A percentile compares a stretch with the other conserved stretches of the same genome.
phyloP scores from a whole-genome alignment of 1,284 basidiomycete genomes.

The Cutaneotrichosporon mucoides region DNA sequence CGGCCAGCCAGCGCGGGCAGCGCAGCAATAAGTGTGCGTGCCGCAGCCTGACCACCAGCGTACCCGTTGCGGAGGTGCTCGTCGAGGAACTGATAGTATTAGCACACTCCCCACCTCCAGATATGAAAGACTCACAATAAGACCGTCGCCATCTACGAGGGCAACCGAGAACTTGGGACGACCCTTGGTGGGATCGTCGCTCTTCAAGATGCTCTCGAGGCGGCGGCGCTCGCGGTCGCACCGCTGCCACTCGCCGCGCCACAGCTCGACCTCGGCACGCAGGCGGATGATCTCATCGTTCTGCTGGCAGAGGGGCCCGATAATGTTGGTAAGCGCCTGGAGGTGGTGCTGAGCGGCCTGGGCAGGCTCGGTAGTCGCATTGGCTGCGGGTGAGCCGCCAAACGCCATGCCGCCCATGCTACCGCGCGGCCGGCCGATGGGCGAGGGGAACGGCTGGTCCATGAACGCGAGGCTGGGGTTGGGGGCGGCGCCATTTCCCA shows the following conservation, averaged over 20 bases:
- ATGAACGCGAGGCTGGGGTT: slow-evolving; percentile 6
- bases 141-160: slow-evolving; percentile 42
- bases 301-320: slow-evolving; percentile 25
- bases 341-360: slow-evolving; percentile 25
- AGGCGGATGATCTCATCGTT: slow-evolving; percentile 38
- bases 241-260: slow-evolving; percentile 34
- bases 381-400: neutral
- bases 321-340: slow-evolving; percentile 20
- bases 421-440: slow-evolving; percentile 12
- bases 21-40: slow-evolving; percentile 28
- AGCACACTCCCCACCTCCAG: neutral
- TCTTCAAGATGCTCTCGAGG: slow-evolving; percentile 28
- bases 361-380: slow-evolving; percentile 14
- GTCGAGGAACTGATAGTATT: slow-evolving; percentile 31
- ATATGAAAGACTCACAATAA: slow-evolving; percentile 32
- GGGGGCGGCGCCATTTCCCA: neutral
- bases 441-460: slow-evolving; percentile 14
- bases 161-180: slow-evolving; percentile 31
- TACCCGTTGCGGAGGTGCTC: slow-evolving; percentile 29
- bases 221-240: slow-evolving; percentile 31
- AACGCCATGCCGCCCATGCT: neutral
- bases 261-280: slow-evolving; percentile 39
- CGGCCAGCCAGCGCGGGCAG: slow-evolving; percentile 22
- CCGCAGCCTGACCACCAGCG: slow-evolving; percentile 39
- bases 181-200: slow-evolving; percentile 20